Percentiles rank a stretch among this genome's conserved stretches.
Conservation (phyloP, 2,329 filamentous ascomycete genomes). For the Colletotrichum coccodes region DNA sequence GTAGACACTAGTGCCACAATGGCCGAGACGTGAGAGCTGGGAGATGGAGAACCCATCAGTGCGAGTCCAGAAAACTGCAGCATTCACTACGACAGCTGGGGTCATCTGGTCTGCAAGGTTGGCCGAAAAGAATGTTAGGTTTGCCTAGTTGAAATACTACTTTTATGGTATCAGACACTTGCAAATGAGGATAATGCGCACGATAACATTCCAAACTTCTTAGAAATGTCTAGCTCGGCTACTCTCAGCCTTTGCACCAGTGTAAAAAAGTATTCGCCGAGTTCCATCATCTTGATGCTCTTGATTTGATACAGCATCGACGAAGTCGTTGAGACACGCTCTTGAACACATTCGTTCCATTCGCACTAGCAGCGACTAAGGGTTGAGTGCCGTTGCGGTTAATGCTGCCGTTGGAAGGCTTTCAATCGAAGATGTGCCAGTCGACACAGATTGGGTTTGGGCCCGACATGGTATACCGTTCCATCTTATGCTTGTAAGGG, state of each 20-base stretch:
- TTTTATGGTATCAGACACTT: no score
- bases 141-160: constrained; percentile 10
- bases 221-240: constrained; percentile 49
- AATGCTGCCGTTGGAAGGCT: no score
- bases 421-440: no score
- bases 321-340: constrained; percentile 43
- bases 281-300: constrained; percentile 47
- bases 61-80: constrained; percentile 18
- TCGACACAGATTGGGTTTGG: no score
- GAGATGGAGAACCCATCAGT: constrained; percentile 30
- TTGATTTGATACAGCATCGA: constrained; percentile 45
- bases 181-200: constrained; percentile 34
- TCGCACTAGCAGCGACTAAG: no score
- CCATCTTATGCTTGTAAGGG: no score
- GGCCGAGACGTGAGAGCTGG: constrained; percentile 36
- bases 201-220: constrained; percentile 36
- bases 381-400: no score
- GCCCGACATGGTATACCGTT: no score
- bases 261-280: constrained; percentile 41
- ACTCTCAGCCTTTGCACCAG: constrained; percentile 47
- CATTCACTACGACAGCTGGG: constrained; percentile 11
- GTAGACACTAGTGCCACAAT: constrained; percentile 35
- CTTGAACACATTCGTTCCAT: constrained; percentile 44
- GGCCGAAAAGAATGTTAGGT: constrained; percentile 17
- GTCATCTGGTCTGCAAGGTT: constrained; percentile 17